A percentile compares a stretch with the other conserved stretches of the same genome.
Conservation (phyloP, 768 basidiomycete genomes). For the Antrodiella citrinella region DNA sequence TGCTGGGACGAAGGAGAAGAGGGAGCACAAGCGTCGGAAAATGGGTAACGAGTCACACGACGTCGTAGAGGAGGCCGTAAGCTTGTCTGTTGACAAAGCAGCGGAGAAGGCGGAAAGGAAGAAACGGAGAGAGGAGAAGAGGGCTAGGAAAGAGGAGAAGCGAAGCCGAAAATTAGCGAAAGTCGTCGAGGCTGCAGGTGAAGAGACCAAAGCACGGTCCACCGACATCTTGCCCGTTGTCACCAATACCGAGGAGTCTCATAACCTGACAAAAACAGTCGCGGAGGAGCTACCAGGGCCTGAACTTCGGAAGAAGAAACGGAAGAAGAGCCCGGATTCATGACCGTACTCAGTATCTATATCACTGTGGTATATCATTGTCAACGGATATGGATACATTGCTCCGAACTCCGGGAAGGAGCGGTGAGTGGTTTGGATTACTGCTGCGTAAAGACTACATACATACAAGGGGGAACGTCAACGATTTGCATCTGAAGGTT, state of each 20-base stretch:
- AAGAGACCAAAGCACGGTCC: no score
- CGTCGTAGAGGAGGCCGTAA: slow-evolving; percentile 3
- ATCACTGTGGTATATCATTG: no score
- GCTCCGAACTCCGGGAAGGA: no score
- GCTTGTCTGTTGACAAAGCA: slow-evolving; percentile 1
- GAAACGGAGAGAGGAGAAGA: slow-evolving; percentile 18
- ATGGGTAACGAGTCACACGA: neutral
- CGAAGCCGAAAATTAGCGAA: neutral
- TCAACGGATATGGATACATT: no score
- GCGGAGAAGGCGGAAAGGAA: slow-evolving; percentile 15
- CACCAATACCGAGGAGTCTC: neutral
- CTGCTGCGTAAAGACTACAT: neutral
- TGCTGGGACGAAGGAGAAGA: slow-evolving; percentile 6
- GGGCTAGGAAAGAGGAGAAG: slow-evolving; percentile 18
- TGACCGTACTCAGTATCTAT: no score
- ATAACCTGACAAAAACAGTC: neutral
- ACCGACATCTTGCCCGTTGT: neutral
- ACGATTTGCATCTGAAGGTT: neutral
- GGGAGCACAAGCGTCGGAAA: slow-evolving; percentile 5
- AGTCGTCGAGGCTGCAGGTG: neutral
- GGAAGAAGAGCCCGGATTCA: neutral
- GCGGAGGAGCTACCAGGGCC: neutral
- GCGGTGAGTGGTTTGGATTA: neutral
- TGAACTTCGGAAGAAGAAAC: neutral
- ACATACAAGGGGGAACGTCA: neutral